Evolutionary conservation across 225 moss, liverwort and hornwort genomes (phyloP).

Genomic region (Antitrichia curtipendula): DNA sequence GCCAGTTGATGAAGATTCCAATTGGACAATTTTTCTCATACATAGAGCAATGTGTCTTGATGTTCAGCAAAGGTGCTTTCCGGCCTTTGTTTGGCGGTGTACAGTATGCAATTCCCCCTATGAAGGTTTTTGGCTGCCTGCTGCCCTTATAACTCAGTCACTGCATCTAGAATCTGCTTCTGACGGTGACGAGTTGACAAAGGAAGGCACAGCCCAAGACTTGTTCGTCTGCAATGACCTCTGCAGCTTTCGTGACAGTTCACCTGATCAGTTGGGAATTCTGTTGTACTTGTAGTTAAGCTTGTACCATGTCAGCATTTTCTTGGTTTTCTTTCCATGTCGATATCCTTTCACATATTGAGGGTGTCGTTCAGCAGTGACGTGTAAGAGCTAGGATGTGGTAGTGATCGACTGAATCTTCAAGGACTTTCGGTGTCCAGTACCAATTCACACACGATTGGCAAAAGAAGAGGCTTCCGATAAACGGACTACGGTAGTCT

Average conservation of each 20-base stretch:
- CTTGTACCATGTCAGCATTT: neutral
- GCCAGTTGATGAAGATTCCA: neutral
- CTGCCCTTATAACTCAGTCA: neutral
- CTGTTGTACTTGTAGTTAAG: constrained; percentile 1
- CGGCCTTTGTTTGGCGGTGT: neutral
- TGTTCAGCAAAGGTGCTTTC: neutral
- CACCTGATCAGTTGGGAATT: neutral
- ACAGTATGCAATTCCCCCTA: neutral
- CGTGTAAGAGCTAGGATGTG: neutral
- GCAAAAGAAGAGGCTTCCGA: neutral
- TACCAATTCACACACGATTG: neutral
- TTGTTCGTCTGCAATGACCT: neutral
- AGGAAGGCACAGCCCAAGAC: neutral
- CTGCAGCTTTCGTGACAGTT: neutral
- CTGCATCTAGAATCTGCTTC: neutral
- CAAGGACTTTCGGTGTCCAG: neutral
- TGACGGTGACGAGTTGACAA: neutral
- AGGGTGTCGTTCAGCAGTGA: neutral
- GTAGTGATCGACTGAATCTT: neutral
- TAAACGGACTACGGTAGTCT: no score
- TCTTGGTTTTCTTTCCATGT: neutral
- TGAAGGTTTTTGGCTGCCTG: neutral
- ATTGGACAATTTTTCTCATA: neutral
- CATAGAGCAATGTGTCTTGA: neutral
- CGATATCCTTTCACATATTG: neutral